Conservation (phyloP, 2,329 filamentous ascomycete genomes). For the Fusarium sulawesiense region DNA sequence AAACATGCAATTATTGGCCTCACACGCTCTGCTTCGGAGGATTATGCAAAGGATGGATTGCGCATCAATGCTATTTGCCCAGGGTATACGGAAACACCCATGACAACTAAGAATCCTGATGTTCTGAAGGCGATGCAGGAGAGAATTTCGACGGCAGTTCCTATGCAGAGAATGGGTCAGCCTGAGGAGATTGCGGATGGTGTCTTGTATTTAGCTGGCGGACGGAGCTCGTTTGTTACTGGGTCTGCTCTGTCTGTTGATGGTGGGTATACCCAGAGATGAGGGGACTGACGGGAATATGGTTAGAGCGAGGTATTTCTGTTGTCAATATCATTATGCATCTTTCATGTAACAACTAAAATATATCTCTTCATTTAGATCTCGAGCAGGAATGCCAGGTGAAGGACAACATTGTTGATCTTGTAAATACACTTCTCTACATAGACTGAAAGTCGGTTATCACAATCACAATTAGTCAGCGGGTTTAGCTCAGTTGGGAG, state of each 20-base stretch:
- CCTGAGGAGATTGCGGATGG: constrained; percentile 48
- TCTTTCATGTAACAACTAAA: no score
- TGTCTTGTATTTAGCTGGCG: constrained; percentile 44
- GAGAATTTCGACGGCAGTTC: constrained; percentile 38
- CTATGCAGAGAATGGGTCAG: constrained; percentile 45
- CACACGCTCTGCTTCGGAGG: constrained; percentile 53
- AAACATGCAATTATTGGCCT: constrained; percentile 38
- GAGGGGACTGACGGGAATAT: background rate
- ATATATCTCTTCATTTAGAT: no score
- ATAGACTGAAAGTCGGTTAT: no score
- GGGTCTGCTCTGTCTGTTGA: constrained; percentile 36
- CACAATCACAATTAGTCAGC: constrained; percentile 4
- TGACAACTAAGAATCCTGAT: constrained; percentile 45
- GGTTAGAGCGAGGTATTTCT: no score
- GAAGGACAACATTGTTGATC: no score
- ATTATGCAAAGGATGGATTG: constrained; percentile 55
- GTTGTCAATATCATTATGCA: no score
- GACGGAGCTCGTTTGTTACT: constrained; percentile 39
- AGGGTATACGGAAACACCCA: constrained; percentile 48
- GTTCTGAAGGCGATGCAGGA: constrained; percentile 46
- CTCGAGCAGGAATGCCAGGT: no score
- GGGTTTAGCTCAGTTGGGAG: constrained; percentile 33
- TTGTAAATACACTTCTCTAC: no score
- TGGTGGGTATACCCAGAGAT: constrained; percentile 36
- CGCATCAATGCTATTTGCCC: constrained; percentile 54